Conservation (phyloP, 2,329 filamentous ascomycete genomes). For the Teratosphaeria zuluensis region DNA sequence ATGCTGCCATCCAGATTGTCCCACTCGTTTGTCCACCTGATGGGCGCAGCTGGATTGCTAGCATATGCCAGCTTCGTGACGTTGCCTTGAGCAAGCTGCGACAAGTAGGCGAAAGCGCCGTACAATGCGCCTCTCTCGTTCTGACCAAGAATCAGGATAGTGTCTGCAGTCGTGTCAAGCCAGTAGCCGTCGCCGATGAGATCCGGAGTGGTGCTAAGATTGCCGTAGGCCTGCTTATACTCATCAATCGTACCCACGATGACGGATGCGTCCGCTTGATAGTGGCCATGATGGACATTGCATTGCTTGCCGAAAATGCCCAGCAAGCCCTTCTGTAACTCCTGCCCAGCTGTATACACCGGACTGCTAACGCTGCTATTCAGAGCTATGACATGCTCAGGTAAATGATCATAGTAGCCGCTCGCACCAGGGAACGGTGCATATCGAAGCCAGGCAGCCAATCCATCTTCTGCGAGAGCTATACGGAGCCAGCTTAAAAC, state of each 20-base stretch:
- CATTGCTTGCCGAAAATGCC: conserved; percentile 44
- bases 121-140: conserved; percentile 61
- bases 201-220: conserved; percentile 25
- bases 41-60: conserved; percentile 49
- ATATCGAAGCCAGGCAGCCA: conserved; percentile 55
- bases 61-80: conserved; percentile 39
- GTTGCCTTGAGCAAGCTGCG: conserved; percentile 52
- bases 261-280: conserved; percentile 18
- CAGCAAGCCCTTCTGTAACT: conserved; percentile 45
- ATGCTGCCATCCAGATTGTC: conserved; percentile 60
- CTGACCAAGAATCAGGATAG: conserved; percentile 51
- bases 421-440: conserved; percentile 39
- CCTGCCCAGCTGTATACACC: conserved; percentile 47
- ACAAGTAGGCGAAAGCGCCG: conserved; percentile 60
- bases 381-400: conserved; percentile 43
- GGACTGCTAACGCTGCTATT: conserved; percentile 43
- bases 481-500: conserved; percentile 13
- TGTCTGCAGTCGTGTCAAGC: conserved; percentile 39
- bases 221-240: conserved; percentile 31
- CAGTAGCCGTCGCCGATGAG: conserved; percentile 53
- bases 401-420: conserved; percentile 40
- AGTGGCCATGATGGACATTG: conserved; percentile 4
- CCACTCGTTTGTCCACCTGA: conserved; percentile 66
- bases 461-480: conserved; percentile 48
- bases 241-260: conserved; percentile 42